Base-by-base conservation (phyloP, 768 basidiomycete genomes). In the Leccinum subgranulosum region DNA sequence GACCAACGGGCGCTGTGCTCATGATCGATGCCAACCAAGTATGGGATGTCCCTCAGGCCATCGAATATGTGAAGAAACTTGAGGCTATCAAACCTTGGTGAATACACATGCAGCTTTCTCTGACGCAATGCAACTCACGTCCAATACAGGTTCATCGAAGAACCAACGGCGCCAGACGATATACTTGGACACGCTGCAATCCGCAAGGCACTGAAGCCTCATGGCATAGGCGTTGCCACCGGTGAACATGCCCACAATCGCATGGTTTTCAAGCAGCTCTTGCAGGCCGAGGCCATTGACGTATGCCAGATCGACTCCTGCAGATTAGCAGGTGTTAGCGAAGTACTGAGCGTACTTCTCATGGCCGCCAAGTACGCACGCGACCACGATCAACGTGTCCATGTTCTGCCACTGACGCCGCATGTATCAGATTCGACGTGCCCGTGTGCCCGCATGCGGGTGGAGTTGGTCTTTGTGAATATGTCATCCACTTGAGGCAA, bases 11-110 rank as follows among this genome's bases (percentile, higher is more conserved):
- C 5, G 84, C 88, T 31, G 95, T 98, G 47, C 78, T 98, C 48
- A 98, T 98, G 95, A 91, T 98, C 60, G 95, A 98, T 73, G 90
- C 95, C 39, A 98, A 98, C 74, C 95, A 97, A 73, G 89, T 95
- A 6, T 95, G 92, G 92, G 94, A 96, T 64, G 96, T 98, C 15
- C 79, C 86, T 28, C 84, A 94, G 71, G 95, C 96, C 7, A 90
- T 97, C 64, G 90, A 95, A 28, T 96, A 96, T 71, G 92, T 95
- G 59, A 84, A 84, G 64, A 81, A 84, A 53, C 80, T 98, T 36
- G 80, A 83, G 64, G 81, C 83, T 52, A 84, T 94, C 71, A 92
- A 87, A 65, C 95, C 95, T 23, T 98, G 95, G 94, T 90, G 64
- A 61, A 77, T 46, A 45, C 3, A 9, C 25, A 23, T 4, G 5